Evolutionary conservation across 108 stramenopile species (phyloP), one percentile per base, ranked within the genome.

Genomic region (Fistulifera pelliculosa): DNA sequence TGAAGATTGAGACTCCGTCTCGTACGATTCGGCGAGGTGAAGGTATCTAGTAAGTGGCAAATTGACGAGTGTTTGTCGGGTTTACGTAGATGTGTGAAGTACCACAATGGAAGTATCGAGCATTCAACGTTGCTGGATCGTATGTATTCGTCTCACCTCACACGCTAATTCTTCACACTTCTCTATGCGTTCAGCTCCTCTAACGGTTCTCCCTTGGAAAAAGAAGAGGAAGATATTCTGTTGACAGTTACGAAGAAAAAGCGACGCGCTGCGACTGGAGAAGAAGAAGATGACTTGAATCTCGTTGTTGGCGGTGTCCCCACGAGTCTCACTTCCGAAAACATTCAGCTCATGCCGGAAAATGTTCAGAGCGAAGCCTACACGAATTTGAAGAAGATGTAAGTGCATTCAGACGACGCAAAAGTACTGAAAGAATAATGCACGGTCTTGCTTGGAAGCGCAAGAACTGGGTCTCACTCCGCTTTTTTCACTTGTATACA

Each of bases 21-120:
- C 76, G 82, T 16, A 87, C 82, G 7, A 77, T 69, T 47, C 66
- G 75, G 27, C 77, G 71, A 38, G 86, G 81, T 53, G 87, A 88
- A 61, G 65, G 52, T 23, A 42, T 84, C 19, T 68, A 67, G 70
- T 70, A 73, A 60, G 70, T 75, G 22, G 31, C 40, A 14, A n/a
- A 19, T 35, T 16, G 39, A 12, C 52, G 35, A 27, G 24, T 5
- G 22, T 16, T n/a, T 31, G 12, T n/a, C 41, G 72, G 57, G 53
- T 41, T 47, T 3, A 27, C 6, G 40, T 21, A 22, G 27, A 50
- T 47, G 16, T 6, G 18, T n/a, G n/a, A n/a, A n/a, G n/a, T n/a
- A n/a, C n/a, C n/a, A n/a, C n/a, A n/a, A n/a, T n/a, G n/a, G n/a
- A 18, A 48, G 0, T 1, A 7, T 55, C 7, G 44, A 3, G 47